These are phyloP conservation scores for Durio zibethinus DNA, from an alignment of 345 rosid species.

Conservation along the genomic window DNA sequence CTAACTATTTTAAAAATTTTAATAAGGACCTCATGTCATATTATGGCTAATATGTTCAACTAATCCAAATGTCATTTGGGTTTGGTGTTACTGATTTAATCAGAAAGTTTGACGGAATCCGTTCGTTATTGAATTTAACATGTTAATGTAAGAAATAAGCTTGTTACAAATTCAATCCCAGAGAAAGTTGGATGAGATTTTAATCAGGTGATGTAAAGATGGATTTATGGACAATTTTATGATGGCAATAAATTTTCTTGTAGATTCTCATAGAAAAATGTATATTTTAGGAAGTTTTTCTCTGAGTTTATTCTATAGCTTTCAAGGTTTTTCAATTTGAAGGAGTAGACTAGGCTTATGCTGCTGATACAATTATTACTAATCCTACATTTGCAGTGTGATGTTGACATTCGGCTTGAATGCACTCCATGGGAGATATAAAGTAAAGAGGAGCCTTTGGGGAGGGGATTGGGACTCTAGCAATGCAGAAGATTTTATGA, in stretches of 20 bases:
- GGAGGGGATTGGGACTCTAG: constrained; percentile 84
- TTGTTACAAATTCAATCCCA: neutral
- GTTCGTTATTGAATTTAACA: neutral
- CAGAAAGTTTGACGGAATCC: neutral
- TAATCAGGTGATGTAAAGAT: neutral
- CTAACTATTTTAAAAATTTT: too few relatives aligned
- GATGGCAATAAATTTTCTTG: neutral
- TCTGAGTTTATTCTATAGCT: neutral
- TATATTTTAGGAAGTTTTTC: neutral
- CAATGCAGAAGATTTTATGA: constrained; percentile 70
- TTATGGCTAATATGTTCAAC: neutral
- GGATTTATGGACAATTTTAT: neutral
- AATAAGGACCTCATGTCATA: too few relatives aligned
- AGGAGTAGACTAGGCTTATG: neutral
- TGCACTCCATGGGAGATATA: constrained; percentile 84
- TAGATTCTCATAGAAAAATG: neutral
- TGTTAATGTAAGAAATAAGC: neutral
- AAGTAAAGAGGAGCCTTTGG: constrained; percentile 50
- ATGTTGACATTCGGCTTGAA: constrained; percentile 80
- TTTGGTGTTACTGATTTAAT: neutral
- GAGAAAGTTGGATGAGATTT: neutral
- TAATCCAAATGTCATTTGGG: neutral
- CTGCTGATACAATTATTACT: neutral
- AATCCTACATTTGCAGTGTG: constrained; percentile 50
- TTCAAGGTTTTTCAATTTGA: neutral